Conservation (phyloP, 1,284 basidiomycete genomes). For the Neotropicomus parvogracilis region DNA sequence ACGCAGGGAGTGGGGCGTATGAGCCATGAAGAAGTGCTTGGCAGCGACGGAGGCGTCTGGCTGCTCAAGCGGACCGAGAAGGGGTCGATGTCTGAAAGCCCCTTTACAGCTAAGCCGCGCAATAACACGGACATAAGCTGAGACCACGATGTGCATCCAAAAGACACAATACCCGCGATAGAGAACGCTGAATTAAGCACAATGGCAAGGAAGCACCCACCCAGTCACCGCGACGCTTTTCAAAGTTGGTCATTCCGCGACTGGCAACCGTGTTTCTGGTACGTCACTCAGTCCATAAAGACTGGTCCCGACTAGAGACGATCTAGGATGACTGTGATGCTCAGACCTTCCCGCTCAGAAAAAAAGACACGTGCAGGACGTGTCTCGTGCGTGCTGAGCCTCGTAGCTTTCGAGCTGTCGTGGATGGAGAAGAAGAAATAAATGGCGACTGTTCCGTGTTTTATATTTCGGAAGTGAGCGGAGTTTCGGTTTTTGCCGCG, state of each 20-base stretch:
- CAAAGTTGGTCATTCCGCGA: slow-evolving; percentile 28
- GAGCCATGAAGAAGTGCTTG: neutral
- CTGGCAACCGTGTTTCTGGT: slow-evolving; percentile 45
- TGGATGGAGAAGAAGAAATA: slow-evolving; percentile 14
- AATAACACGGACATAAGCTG: neutral
- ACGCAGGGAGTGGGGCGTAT: neutral
- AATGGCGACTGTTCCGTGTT: no score
- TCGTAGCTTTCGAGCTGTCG: slow-evolving; percentile 51
- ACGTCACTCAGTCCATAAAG: slow-evolving; percentile 44
- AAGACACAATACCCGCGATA: slow-evolving; percentile 24
- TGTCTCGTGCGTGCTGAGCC: slow-evolving; percentile 46
- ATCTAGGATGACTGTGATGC: slow-evolving; percentile 48
- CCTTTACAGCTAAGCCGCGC: neutral
- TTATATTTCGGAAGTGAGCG: slow-evolving; percentile 13
- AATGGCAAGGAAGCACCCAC: slow-evolving; percentile 15
- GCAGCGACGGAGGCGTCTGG: neutral
- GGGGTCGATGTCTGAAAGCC: slow-evolving; percentile 3
- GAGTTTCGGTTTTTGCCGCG: slow-evolving; percentile 21
- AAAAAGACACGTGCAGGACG: slow-evolving; percentile 23
- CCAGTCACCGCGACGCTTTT: slow-evolving; percentile 35
- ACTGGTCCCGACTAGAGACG: slow-evolving; percentile 50
- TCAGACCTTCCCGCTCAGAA: slow-evolving; percentile 66
- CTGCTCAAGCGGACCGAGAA: no score
- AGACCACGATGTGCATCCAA: slow-evolving; percentile 15
- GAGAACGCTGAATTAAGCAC: slow-evolving; percentile 8